Evolutionary conservation across 2,329 filamentous ascomycete genomes (phyloP), one percentile per base, ranked within the genome.

Genomic region (Colletotrichum costaricense): DNA sequence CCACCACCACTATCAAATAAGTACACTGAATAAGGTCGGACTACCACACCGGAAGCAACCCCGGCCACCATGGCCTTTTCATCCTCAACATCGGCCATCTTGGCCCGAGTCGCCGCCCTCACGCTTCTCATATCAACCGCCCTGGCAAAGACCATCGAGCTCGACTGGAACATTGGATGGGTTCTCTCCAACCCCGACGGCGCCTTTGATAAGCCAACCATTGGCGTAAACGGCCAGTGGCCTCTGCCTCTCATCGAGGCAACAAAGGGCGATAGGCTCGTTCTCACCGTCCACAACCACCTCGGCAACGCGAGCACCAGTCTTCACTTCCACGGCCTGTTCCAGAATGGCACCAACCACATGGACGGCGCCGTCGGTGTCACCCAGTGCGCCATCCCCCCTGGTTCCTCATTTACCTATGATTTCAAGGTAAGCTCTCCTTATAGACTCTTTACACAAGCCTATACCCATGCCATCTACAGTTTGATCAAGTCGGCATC

Each of bases 221-320:
- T 93, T 77, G 91, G 90, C 12, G 89, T 94, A 78, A 94, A 94
- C 77, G 86, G 86, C 14, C 79, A 89, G 79, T 93, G 92, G 89
- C 92, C 92, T 3, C 86, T 90, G 30, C 92, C 92, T 1, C 79
- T 84, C 14, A 88, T 92, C 57, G 85, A 87, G 67, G 89, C 88
- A 8, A 86, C 84, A 66, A 85, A 87, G 73, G 89, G 89, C 64
- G 89, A 91, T 73, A 83, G 81, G 19, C 75, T 89, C 49, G 79
- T 87, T 12, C 81, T 89, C 56, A 86, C 86, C 75, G 80, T 89
- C 73, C 76, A 83, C 67, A 90, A 90, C 76, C 77, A 81, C 52
- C 81, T 90, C 1, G 86, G 85, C 22, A 89, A 90, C 71, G 83
- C 88, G 75, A 85, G 83, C 5, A 88, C 88, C 2, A 86, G 86